Percentiles rank a stretch among this genome's conserved stretches.
These are phyloP conservation scores for Cladophialophora carrionii DNA, from an alignment of 2,329 filamentous ascomycete genomes.

Conservation along the genomic window DNA sequence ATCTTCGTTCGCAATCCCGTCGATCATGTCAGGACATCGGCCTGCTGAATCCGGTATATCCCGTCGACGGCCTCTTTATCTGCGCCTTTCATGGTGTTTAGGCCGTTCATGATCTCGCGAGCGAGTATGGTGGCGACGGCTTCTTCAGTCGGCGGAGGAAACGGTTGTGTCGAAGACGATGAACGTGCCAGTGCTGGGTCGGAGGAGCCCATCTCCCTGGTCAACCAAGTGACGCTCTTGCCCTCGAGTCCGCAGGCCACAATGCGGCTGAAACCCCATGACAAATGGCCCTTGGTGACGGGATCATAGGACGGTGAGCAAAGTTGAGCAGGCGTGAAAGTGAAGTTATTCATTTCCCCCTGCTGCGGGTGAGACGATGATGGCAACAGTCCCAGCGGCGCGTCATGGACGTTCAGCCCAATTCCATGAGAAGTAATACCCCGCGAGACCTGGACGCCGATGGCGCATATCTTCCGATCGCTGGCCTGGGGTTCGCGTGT, in stretches of 20 bases:
- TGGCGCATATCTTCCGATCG: constrained; percentile 77
- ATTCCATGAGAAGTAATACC: constrained; percentile 84
- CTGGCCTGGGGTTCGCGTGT: constrained; percentile 26
- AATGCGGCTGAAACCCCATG: constrained; percentile 71
- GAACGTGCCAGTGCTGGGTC: background rate
- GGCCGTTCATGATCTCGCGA: constrained; percentile 40
- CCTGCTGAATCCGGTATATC: constrained; percentile 46
- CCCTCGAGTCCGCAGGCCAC: constrained; percentile 87
- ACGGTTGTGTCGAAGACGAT: background rate
- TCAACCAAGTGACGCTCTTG: constrained; percentile 75
- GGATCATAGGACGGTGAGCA: constrained; percentile 20
- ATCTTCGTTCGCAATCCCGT: too few species aligned
- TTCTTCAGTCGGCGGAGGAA: background rate
- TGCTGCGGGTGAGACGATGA: background rate
- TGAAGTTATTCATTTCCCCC: background rate
- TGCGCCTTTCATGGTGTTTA: constrained; percentile 42
- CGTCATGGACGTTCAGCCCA: constrained; percentile 62
- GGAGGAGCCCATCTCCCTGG: constrained; percentile 51
- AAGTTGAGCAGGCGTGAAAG: constrained; percentile 21
- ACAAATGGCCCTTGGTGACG: constrained; percentile 41
- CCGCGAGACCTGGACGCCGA: constrained; percentile 87
- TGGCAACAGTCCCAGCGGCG: constrained; percentile 53
- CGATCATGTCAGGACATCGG: constrained; percentile 39
- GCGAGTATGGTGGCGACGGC: constrained; percentile 46
- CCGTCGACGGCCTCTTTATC: constrained; percentile 39